phyloP scores from a whole-genome alignment of 2,329 filamentous ascomycete species.

The Magnaporthiopsis incrustans region DNA sequence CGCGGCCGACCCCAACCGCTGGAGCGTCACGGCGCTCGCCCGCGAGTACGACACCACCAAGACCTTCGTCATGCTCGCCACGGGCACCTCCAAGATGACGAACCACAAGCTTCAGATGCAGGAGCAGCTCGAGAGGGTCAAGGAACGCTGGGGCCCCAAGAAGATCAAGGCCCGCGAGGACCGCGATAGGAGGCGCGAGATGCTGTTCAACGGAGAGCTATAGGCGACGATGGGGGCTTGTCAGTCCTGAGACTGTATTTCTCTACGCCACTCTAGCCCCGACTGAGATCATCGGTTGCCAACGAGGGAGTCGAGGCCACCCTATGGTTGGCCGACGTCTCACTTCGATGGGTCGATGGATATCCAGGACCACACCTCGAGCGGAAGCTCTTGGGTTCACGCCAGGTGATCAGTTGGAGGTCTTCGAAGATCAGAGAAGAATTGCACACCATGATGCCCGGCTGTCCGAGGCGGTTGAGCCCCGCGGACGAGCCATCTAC shows the following conservation, averaged over 20 bases:
- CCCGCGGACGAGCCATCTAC: background rate
- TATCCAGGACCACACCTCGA: background rate
- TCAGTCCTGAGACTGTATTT: background rate
- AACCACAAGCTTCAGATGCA: slow-evolving; percentile 35
- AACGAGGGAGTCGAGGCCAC: background rate
- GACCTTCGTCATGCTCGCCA: slow-evolving; percentile 51
- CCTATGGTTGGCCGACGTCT: background rate
- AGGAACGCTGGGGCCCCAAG: slow-evolving; percentile 50
- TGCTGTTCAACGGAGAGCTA: slow-evolving; percentile 45
- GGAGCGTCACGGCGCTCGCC: slow-evolving; percentile 47
- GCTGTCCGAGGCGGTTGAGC: background rate
- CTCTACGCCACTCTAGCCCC: background rate
- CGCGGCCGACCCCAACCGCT: slow-evolving; percentile 41
- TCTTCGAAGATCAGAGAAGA: background rate
- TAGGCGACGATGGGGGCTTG: slow-evolving; percentile 15
- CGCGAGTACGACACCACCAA: slow-evolving; percentile 46
- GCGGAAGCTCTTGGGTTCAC: background rate
- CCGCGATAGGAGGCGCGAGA: slow-evolving; percentile 40
- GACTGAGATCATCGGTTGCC: background rate
- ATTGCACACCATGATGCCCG: background rate
- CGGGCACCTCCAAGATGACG: slow-evolving; percentile 29
- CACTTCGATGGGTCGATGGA: background rate
- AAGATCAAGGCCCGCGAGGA: slow-evolving; percentile 48
- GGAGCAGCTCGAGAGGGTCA: slow-evolving; percentile 37
- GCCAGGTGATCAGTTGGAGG: background rate